Evolutionary conservation across 2,329 filamentous ascomycete species (phyloP).

Genomic region (Cladosporium phlei): DNA sequence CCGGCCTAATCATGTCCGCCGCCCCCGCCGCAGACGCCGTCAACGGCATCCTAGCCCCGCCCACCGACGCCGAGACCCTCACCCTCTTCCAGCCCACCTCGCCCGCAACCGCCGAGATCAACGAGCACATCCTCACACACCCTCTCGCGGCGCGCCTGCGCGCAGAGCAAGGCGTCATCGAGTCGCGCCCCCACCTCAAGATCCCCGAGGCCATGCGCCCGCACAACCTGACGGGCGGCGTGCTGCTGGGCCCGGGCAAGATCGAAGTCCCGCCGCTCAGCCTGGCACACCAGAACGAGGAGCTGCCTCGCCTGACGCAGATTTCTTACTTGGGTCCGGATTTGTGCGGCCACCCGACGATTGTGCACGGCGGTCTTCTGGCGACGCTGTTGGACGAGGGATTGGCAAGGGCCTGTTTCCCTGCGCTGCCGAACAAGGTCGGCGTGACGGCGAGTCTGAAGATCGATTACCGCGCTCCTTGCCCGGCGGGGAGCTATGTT

Average conservation of each 20-base stretch:
- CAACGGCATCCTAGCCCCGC: conserved; percentile 49
- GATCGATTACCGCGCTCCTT: conserved; percentile 75
- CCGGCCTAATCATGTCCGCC: conserved; percentile 55
- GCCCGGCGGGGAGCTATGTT: conserved; percentile 68
- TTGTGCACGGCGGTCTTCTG: conserved; percentile 84
- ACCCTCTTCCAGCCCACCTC: conserved; percentile 57
- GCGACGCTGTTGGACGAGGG: conserved; percentile 93
- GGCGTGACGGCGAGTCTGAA: conserved; percentile 82
- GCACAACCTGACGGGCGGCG: conserved; percentile 77
- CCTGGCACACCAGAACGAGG: conserved; percentile 61
- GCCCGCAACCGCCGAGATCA: conserved; percentile 52
- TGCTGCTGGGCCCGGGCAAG: conserved; percentile 67
- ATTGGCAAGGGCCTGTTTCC: conserved; percentile 81
- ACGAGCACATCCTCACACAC: conserved; percentile 70
- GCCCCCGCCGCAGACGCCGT: conserved; percentile 49
- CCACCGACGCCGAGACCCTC: conserved; percentile 70
- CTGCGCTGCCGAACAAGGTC: conserved; percentile 77
- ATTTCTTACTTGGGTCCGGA: conserved; percentile 73
- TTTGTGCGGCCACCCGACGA: conserved; percentile 83
- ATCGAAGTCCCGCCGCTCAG: conserved; percentile 76
- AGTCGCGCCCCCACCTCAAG: conserved; percentile 82
- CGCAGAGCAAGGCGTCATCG: conserved; percentile 59
- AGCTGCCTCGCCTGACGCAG: conserved; percentile 55
- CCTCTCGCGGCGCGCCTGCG: conserved; percentile 69
- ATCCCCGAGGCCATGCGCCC: conserved; percentile 65